These are phyloP conservation scores for Ustulina deusta DNA, from an alignment of 2,329 filamentous ascomycete species.

Conservation along the genomic window DNA sequence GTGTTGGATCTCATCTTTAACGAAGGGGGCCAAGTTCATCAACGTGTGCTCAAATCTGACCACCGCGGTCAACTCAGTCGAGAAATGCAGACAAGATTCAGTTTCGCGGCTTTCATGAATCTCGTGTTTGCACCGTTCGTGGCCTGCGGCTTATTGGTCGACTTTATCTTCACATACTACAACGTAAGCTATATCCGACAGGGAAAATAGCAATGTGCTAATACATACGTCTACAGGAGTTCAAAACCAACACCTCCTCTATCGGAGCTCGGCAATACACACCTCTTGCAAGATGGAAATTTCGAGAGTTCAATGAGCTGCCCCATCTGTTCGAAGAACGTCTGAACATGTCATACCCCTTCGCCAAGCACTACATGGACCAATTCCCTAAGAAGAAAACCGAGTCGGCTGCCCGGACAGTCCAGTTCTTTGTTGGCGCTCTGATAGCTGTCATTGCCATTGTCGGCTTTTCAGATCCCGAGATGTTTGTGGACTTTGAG, in stretches of 20 bases:
- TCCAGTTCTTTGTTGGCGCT: slow-evolving; percentile 89
- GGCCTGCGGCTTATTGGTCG: slow-evolving; percentile 84
- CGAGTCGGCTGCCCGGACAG: slow-evolving; percentile 83
- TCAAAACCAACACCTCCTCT: slow-evolving; percentile 90
- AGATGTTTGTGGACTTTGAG: slow-evolving; percentile 91
- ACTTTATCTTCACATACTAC: slow-evolving; percentile 96
- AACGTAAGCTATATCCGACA: slow-evolving; percentile 67
- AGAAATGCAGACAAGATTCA: slow-evolving; percentile 80
- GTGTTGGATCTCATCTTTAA: slow-evolving; percentile 96
- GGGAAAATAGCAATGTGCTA: slow-evolving; percentile 28
- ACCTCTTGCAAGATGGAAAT: slow-evolving; percentile 95
- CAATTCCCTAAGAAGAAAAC: slow-evolving; percentile 97
- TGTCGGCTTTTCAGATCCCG: slow-evolving; percentile 87
- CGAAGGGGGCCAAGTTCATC: slow-evolving; percentile 85
- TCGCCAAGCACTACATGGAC: slow-evolving; percentile 90
- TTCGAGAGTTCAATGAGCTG: slow-evolving; percentile 97
- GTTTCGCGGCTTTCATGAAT: slow-evolving; percentile 87
- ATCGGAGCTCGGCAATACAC: slow-evolving; percentile 92
- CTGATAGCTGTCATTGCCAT: slow-evolving; percentile 87
- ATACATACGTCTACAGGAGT: slow-evolving; percentile 74
- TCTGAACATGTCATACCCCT: slow-evolving; percentile 93
- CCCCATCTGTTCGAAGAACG: slow-evolving; percentile 91
- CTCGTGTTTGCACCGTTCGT: slow-evolving; percentile 88
- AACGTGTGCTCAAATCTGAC: slow-evolving; percentile 85
- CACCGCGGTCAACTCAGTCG: slow-evolving; percentile 83